Evolutionary conservation across 176 grass and related monocot species (phyloP).

Genomic region (Aegilops sharonensis): DNA sequence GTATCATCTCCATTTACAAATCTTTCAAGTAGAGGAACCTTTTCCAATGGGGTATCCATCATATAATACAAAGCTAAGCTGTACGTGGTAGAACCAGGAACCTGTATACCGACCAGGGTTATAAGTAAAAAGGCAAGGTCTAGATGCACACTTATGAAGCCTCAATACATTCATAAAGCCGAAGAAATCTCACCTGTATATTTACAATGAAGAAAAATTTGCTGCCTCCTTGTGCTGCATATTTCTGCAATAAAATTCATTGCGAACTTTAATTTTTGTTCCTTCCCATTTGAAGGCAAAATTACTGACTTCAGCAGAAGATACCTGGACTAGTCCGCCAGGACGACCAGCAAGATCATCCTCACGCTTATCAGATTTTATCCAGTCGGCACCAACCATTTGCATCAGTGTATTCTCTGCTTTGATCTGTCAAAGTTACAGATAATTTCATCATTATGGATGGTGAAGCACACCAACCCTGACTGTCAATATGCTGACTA

Average conservation of each 20-base stretch:
- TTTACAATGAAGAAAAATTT: conserved; percentile 98
- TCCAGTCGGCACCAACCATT: conserved; percentile 98
- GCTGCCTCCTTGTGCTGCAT: conserved; percentile 75
- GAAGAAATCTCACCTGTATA: conserved; percentile 69
- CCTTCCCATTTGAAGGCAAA: neutral
- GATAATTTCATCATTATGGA: conserved; percentile 23
- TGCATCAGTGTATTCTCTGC: conserved; percentile 94
- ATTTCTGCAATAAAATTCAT: conserved; percentile 66
- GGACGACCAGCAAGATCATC: conserved; percentile 79
- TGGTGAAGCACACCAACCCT: neutral
- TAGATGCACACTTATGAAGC: neutral
- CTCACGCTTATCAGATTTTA: conserved; percentile 95
- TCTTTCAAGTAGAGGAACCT: conserved; percentile 79
- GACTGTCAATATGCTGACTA: neutral
- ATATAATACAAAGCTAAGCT: conserved; percentile 96
- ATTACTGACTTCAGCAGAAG: conserved; percentile 21
- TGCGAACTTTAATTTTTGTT: conserved; percentile 1
- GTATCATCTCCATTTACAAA: conserved; percentile 94
- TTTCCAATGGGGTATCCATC: conserved; percentile 89
- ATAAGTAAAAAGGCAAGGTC: conserved; percentile 14
- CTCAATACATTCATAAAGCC: neutral
- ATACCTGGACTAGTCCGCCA: conserved; percentile 94
- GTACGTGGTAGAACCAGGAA: conserved; percentile 91
- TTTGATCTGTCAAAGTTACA: conserved; percentile 63
- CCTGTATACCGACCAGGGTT: conserved; percentile 42